Conservation (phyloP, 2,329 filamentous ascomycete genomes). For the Colletotrichum sp. region DNA sequence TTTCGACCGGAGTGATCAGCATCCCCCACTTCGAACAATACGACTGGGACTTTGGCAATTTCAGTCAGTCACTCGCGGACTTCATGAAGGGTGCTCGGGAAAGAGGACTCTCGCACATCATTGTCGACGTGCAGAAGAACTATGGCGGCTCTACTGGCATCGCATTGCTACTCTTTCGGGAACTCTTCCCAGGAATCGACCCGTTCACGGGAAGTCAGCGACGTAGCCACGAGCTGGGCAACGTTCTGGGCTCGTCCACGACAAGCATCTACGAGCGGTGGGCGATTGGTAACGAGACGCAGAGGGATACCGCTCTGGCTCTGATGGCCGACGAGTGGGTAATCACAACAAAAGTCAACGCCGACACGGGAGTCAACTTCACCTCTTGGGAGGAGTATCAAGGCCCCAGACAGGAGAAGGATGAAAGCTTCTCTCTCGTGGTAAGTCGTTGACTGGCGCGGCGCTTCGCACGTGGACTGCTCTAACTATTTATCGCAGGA, state of each 20-base stretch:
- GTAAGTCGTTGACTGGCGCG: background rate
- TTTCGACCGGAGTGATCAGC: conserved; percentile 6
- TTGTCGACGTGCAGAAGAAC: conserved; percentile 5
- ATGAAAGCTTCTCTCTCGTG: background rate
- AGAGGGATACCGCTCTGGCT: background rate
- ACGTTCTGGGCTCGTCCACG: background rate
- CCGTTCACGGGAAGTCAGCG: background rate
- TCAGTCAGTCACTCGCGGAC: background rate
- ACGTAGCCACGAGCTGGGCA: background rate
- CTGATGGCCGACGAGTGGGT: background rate
- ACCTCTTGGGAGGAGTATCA: conserved; percentile 6
- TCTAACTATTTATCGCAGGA: background rate
- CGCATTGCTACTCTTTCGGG: background rate
- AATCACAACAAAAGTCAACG: background rate
- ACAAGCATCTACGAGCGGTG: background rate
- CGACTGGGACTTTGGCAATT: background rate
- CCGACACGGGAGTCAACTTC: background rate
- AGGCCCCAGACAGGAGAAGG: background rate
- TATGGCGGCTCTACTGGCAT: background rate
- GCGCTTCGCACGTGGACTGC: background rate
- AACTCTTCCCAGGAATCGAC: background rate
- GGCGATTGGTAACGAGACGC: background rate
- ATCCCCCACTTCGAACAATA: conserved; percentile 11
- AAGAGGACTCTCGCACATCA: background rate
- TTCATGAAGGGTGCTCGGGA: background rate